Percentiles rank a stretch among this genome's conserved stretches.
Evolutionary conservation across 2,329 filamentous ascomycete genomes (phyloP).

Genomic region (Lasiodiplodia gonubiensis): DNA sequence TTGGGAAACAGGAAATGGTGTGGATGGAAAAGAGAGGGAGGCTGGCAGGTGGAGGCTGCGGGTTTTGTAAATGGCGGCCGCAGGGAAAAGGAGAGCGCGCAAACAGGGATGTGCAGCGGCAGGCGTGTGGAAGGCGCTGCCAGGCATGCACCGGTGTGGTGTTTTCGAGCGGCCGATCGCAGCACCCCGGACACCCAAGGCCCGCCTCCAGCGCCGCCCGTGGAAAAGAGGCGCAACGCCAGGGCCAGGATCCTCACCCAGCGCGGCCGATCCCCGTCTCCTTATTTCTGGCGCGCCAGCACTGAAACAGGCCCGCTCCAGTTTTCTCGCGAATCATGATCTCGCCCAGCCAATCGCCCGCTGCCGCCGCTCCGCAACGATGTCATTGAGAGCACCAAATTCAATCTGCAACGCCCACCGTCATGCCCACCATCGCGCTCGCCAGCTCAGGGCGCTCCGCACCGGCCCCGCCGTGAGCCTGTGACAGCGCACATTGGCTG

Average conservation of each 20-base stretch:
- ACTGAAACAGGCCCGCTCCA: constrained; percentile 23
- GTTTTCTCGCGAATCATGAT: constrained; percentile 26
- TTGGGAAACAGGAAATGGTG: constrained; percentile 6
- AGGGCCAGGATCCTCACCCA: constrained; percentile 14
- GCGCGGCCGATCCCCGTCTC: constrained; percentile 22
- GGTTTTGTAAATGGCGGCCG: constrained; percentile 27
- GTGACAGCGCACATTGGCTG: constrained; percentile 1
- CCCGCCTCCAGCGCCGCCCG: constrained; percentile 18
- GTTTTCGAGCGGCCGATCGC: constrained; percentile 23
- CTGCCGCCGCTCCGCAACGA: background rate
- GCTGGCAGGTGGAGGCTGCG: constrained; percentile 20
- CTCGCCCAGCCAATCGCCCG: constrained; percentile 14
- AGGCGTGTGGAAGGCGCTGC: constrained; percentile 17
- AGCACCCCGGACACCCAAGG: constrained; percentile 22
- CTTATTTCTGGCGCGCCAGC: constrained; percentile 24
- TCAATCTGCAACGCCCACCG: constrained; percentile 23
- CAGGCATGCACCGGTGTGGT: constrained; percentile 21
- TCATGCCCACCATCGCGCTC: constrained; percentile 4
- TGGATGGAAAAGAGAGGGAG: constrained; percentile 15
- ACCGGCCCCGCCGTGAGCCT: constrained; percentile 12
- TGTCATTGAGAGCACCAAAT: constrained; percentile 19
- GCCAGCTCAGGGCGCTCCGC: constrained; percentile 6
- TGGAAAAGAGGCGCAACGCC: constrained; percentile 20
- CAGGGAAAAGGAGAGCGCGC: constrained; percentile 10
- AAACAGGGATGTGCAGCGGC: constrained; percentile 20